Evolutionary conservation across 106 monocot species (phyloP), one percentile per base, ranked within the genome.

Genomic region (Ottelia alismoides): DNA sequence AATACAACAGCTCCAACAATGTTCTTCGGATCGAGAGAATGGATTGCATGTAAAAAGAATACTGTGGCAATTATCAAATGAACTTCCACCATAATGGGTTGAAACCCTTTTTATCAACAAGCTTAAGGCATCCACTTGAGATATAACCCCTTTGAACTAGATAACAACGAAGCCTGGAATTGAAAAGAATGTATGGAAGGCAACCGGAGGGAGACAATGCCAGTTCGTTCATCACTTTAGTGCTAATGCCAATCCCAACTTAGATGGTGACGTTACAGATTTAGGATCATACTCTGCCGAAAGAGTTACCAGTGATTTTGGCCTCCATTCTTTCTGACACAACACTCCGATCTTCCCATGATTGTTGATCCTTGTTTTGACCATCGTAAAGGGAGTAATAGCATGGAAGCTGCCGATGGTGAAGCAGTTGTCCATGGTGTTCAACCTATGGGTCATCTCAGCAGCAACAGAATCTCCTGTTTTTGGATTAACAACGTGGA

Each of bases 241-340:
- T 1, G 66, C 70, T 6, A 79, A 7, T 1, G 74, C 47, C 18
- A 79, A 31, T 20, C 79, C 79, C 10, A 79, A 14, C 45, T 47
- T 74, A 16, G 78, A 30, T 18, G 69, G 68, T 28, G 63, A 32
- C 21, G 27, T 31, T 11, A 52, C 22, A 0, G 62, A 60, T 58
- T 75, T 79, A 11, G 74, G 27, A 25, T 79, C 79, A 21, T 70
- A 70, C 58, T 79, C 79, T 3, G 79, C 71, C 2, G 79, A 79
- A 23, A 79, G 47, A 16, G 70, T 79, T 1, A 75, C 24, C 16
- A 66, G 40, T 2, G 79, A 79, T 31, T 75, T 74, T 0, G 74
- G 79, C 61, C 79, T 70, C 79, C 79, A 79, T 35, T 79, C 53
- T 5, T 79, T 74, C 28, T 74, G 74, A 25, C 70, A 70, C 44